A percentile compares a stretch with the other conserved stretches of the same genome.
Evolutionary conservation across 768 basidiomycete species (phyloP).

Genomic region (Tricholoma bakamatsutake): DNA sequence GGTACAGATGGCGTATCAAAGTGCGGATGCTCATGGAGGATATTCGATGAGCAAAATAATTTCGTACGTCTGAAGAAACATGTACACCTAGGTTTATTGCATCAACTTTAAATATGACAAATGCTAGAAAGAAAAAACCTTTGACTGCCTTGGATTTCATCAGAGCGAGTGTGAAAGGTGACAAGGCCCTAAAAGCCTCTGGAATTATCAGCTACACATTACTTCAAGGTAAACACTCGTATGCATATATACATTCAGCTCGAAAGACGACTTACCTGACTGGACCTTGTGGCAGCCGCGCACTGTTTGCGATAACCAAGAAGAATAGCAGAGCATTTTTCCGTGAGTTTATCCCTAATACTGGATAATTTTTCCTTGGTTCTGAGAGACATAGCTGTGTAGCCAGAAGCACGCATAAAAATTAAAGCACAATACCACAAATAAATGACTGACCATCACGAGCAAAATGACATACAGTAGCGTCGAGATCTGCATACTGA

Average conservation of each 20-base stretch:
- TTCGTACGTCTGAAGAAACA: constrained; percentile 92
- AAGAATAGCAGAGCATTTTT: constrained; percentile 74
- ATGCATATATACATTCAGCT: not conserved
- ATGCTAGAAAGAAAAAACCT: constrained; percentile 42
- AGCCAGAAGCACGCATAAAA: not conserved
- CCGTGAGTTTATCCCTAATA: constrained; percentile 83
- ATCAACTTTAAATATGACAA: not conserved
- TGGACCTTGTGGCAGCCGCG: constrained; percentile 66
- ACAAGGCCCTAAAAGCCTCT: constrained; percentile 84
- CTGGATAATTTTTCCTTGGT: constrained; percentile 52
- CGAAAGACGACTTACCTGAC: constrained; percentile 54
- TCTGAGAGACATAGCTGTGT: constrained; percentile 66
- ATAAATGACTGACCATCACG: constrained; percentile 60
- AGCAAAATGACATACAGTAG: constrained; percentile 64
- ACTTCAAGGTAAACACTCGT: not conserved
- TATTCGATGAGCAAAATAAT: constrained; percentile 75
- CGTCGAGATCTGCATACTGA: constrained; percentile 86
- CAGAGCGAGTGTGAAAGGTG: constrained; percentile 74
- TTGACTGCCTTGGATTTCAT: constrained; percentile 92
- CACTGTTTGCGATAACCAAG: constrained; percentile 87
- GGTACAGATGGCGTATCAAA: constrained; percentile 80
- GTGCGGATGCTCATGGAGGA: constrained; percentile 62
- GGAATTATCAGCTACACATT: constrained; percentile 79
- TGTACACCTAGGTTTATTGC: constrained; percentile 51
- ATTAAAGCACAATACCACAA: not conserved